Conservation (phyloP, 441 rosid species). For the Brassica hybrid region DNA sequence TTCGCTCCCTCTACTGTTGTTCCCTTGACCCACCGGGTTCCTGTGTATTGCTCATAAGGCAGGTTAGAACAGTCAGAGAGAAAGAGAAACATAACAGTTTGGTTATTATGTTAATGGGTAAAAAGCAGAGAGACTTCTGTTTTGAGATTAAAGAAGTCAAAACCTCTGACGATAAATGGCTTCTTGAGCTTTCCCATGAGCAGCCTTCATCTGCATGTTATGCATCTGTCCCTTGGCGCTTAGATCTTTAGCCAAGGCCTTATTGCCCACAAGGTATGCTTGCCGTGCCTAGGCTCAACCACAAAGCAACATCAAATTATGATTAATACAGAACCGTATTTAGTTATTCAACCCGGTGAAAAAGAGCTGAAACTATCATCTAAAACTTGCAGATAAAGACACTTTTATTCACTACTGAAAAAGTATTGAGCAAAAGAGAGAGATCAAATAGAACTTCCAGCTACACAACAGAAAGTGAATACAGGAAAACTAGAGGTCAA, state of each 20-base stretch:
- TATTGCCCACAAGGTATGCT: conserved; percentile 90
- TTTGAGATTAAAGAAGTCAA: conserved; percentile 42
- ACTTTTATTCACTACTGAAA: background rate
- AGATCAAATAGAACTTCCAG: conserved; percentile 26
- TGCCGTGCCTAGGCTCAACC: conserved; percentile 76
- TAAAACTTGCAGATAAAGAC: background rate
- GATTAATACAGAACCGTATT: background rate
- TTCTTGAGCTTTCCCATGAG: conserved; percentile 96
- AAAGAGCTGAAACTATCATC: background rate
- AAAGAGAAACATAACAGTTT: conserved; percentile 1
- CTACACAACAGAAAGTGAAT: too few species aligned
- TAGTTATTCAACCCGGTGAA: background rate
- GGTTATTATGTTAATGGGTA: background rate
- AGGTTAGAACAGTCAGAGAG: conserved; percentile 27
- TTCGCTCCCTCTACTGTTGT: conserved; percentile 57
- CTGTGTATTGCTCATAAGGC: conserved; percentile 50
- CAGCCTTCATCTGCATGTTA: conserved; percentile 95
- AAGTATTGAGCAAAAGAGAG: conserved; percentile 7
- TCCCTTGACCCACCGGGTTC: conserved; percentile 71
- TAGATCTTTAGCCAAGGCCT: conserved; percentile 91
- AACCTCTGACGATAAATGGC: conserved; percentile 92
- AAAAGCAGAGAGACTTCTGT: conserved; percentile 15
- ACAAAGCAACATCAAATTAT: conserved; percentile 5
- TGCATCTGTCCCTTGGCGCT: conserved; percentile 93
- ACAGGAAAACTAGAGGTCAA: background rate